Base-by-base conservation (phyloP, 345 rosid species). In the Brassica cretica region DNA sequence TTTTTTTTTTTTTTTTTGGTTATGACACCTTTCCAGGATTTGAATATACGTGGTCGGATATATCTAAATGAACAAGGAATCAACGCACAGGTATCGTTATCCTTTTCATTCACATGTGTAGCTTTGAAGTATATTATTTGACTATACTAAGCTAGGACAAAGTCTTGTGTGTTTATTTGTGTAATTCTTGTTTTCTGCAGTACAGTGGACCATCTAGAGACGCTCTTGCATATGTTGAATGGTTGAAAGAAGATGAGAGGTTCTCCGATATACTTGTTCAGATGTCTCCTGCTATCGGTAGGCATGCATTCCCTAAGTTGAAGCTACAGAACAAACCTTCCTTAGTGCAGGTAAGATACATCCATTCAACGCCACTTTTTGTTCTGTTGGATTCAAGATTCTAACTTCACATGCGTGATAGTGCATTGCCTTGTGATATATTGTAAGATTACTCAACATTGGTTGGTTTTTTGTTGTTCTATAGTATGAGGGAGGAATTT, bases 1-100 rank as follows among this genome's bases (percentile, higher is more conserved):
- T 74, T 79, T 39, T 27, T 3, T 24, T 32, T 30, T 8, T 2
- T 8, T 37, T 39, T 39, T 29, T 6, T 33, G 6, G 11, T 46
- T 66, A 2, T 32, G 49, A 62, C 0, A 35, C 21, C 11, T 8
- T 46, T 29, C n/a, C 82, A 89, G 93, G 93, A 73, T 75, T 85
- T 82, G 70, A 88, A 94, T 77, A 82, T 92, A 68, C 89, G 58
- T 71, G 98, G 98, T 66, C 84, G 98, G 70, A 84, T 94, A 71
- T 89, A 94, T 79, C 76, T 94, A 74, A 92, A 86, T 75, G 96
- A 86, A 77, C 97, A 90, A 88, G 98, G 98, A 73, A 89, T 94
- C 51, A 94, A 94, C 82, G 97, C 97, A 3, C 97, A 94, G 97
- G 98, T 94, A 82, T n/a, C 6, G 18, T 74, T 72, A 29, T 60